Base-by-base conservation (phyloP, 441 rosid species). In the Bruguiera hainesii region DNA sequence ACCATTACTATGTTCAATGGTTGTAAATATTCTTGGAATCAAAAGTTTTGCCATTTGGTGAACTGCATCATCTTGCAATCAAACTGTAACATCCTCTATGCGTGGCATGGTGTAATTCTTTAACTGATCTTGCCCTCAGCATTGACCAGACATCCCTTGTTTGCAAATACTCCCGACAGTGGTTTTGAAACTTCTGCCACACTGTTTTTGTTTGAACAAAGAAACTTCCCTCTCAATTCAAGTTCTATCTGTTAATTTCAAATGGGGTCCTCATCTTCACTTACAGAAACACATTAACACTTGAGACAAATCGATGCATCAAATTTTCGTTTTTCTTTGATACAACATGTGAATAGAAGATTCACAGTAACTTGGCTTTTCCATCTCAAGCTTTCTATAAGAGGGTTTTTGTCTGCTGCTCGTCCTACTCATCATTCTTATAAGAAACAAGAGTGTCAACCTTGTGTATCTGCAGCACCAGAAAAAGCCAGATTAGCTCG, bases 381-480 rank as follows among this genome's bases (percentile, higher is more conserved):
- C 46, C 15, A 10, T 37, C 46, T 37, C 46, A 9, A 37, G 46
- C 46, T 37, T 0, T 10, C 46, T 13, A 37, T 10, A 10, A 10
- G 46, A 37, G 46, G 15, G 15, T 10, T 37, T 10, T 65, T 16
- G 35, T 73, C 74, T 83, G 81, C 72, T 84, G 63, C 72, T 94
- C 97, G 55, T 91, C 99, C 99, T 91, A 91, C 50, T 94, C 97
- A 23, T 93, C 97, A 33, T 81, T 88, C 89, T 94, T 94, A 86
- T 91, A 94, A 0, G 99, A 91, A 63, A 94, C 99, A 31, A 91
- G 93, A 10, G 97, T 91, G 75, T 88, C 91, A n/a, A 94, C 97
- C 76, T 91, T 94, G 81, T 94, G 99, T 77, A 94, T 91, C 99
- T 94, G 92, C 80, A 80, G 19, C 50, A 35, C 42, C 50, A 52